phyloP scores from a whole-genome alignment of 768 basidiomycete genomes.

The Boletellus ananas region DNA sequence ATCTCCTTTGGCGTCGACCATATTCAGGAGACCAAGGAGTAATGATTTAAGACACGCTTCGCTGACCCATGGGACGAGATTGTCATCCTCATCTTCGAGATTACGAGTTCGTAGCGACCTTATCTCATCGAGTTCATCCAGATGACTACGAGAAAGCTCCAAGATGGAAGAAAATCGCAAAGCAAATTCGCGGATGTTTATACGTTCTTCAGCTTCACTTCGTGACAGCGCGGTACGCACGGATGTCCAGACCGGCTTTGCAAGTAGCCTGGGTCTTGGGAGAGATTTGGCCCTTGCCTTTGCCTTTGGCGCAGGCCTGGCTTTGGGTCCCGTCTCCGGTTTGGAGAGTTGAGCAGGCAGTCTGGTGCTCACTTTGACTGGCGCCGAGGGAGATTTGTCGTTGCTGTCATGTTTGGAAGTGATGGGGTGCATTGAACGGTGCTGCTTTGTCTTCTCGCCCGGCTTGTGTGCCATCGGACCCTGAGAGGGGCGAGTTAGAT shows the following conservation, averaged over 20 bases:
- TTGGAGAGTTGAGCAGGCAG: constrained; percentile 7
- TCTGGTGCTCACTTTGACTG: constrained; percentile 8
- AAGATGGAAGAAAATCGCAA: constrained; percentile 56
- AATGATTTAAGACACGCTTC: constrained; percentile 63
- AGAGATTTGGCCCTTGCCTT: constrained; percentile 26
- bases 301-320: constrained; percentile 17
- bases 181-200: constrained; percentile 72
- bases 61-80: constrained; percentile 53
- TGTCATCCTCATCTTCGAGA: constrained; percentile 36
- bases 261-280: constrained; percentile 39
- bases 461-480: constrained; percentile 27
- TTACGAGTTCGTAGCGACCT: constrained; percentile 32
- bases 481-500: constrained; percentile 17
- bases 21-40: constrained; percentile 55
- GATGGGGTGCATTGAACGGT: constrained; percentile 1
- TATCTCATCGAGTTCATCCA: constrained; percentile 64
- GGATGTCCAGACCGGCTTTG: constrained; percentile 49
- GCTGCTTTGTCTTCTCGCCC: constrained; percentile 15
- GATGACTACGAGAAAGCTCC: constrained; percentile 46
- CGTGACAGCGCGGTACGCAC: constrained; percentile 42
- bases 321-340: constrained; percentile 13
- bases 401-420: constrained; percentile 2
- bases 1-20: constrained; percentile 45
- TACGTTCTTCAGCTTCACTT: constrained; percentile 53
- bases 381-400: constrained; percentile 9